Conservation (phyloP, 2,329 filamentous ascomycete species). For the Fusarium begoniae region DNA sequence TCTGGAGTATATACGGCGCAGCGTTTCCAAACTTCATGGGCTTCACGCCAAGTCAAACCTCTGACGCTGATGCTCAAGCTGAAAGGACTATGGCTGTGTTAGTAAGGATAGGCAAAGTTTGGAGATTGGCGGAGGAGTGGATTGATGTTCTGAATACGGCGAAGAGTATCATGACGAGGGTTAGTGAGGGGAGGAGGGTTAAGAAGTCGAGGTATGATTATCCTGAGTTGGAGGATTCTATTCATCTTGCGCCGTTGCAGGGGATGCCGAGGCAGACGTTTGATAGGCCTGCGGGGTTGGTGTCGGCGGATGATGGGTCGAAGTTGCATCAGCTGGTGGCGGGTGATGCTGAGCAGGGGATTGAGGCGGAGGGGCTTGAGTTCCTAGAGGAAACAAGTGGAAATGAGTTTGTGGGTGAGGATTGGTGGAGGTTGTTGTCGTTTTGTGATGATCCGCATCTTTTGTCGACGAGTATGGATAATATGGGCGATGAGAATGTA, state of each 20-base stretch:
- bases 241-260: constrained; percentile 35
- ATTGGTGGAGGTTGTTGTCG: constrained; percentile 38
- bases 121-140: constrained; percentile 41
- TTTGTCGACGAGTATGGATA: constrained; percentile 31
- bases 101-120: constrained; percentile 24
- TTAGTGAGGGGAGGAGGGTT: constrained; percentile 7
- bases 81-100: constrained; percentile 22
- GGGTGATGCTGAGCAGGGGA: neutral
- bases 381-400: neutral
- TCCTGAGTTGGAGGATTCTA: constrained; percentile 37
- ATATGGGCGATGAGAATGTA: neutral
- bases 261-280: constrained; percentile 37
- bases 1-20: constrained; percentile 35
- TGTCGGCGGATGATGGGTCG: neutral
- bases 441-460: constrained; percentile 42
- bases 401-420: constrained; percentile 29
- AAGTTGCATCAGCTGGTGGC: constrained; percentile 4
- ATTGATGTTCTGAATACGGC: constrained; percentile 37
- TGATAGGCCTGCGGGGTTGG: neutral
- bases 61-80: constrained; percentile 21
- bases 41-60: neutral
- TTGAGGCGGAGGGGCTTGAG: fast-evolving
- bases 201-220: constrained; percentile 40
- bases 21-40: constrained; percentile 35
- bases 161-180: constrained; percentile 23